Conservation (phyloP, 2,329 filamentous ascomycete species). For the Aspergillus sp. region DNA sequence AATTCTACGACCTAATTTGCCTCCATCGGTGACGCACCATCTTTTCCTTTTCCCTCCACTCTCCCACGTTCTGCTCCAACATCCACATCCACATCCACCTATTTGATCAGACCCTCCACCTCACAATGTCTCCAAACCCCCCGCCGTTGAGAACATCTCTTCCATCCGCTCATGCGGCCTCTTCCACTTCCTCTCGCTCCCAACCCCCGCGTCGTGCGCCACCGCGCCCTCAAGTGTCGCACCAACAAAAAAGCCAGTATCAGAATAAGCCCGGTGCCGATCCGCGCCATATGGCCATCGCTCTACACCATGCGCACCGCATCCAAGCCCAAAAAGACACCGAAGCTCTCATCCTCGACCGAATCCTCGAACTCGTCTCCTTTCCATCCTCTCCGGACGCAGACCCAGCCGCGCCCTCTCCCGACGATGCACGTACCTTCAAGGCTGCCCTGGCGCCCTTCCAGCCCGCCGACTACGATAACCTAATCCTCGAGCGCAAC, state of each 20-base stretch:
- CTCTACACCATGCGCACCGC: constrained; percentile 75
- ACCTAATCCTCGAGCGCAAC: constrained; percentile 84
- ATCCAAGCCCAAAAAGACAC: constrained; percentile 80
- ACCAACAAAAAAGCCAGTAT: constrained; percentile 25
- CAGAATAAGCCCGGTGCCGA: constrained; percentile 40
- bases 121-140: constrained; percentile 35
- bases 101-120: not conserved
- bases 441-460: constrained; percentile 67
- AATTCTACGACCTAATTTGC: not conserved
- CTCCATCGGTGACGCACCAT: not conserved
- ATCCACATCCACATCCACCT: not conserved
- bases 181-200: constrained; percentile 37
- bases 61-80: not conserved
- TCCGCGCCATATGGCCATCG: constrained; percentile 56
- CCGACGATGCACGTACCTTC: constrained; percentile 64
- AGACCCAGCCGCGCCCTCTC: constrained; percentile 52
- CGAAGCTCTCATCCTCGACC: constrained; percentile 69
- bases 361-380: constrained; percentile 69
- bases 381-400: constrained; percentile 54
- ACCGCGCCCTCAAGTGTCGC: constrained; percentile 22
- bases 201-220: constrained; percentile 30
- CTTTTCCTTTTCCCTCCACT: not conserved
- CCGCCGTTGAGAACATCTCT: constrained; percentile 62
- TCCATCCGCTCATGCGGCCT: constrained; percentile 37
- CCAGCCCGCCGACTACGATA: constrained; percentile 85